A percentile compares a stretch with the other conserved stretches of the same genome.
Evolutionary conservation across 169 alveolate species (phyloP).

Genomic region (Plasmodium fragile): DNA sequence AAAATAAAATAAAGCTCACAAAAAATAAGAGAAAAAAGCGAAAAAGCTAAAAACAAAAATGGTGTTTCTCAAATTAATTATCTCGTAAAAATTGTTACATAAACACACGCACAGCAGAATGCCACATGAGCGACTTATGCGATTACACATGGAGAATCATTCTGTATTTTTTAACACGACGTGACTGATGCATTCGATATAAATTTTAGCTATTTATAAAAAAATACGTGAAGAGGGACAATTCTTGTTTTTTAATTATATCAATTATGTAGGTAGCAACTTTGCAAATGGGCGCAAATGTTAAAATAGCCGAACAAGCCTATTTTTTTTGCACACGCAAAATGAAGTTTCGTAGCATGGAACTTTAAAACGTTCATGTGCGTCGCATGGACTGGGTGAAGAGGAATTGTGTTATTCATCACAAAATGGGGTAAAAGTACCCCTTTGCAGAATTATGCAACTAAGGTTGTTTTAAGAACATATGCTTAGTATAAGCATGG

Average conservation of each 20-base stretch:
- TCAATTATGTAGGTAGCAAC: neutral
- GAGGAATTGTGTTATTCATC: neutral
- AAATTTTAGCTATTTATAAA: neutral
- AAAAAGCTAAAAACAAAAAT: neutral
- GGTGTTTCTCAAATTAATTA: neutral
- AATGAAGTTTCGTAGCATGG: neutral
- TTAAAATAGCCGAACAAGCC: neutral
- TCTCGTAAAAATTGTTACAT: neutral
- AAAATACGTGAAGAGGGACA: neutral
- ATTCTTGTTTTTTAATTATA: neutral
- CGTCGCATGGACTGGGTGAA: neutral
- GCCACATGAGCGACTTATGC: neutral
- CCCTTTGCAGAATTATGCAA: neutral
- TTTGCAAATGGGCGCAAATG: neutral
- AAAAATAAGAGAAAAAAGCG: constrained; percentile 14
- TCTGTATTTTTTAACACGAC: neutral
- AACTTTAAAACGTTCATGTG: neutral
- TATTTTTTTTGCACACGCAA: neutral
- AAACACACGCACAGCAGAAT: neutral
- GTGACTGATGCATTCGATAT: neutral
- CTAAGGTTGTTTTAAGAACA: neutral
- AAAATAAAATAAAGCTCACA: constrained; percentile 36
- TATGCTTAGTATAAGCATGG: neutral
- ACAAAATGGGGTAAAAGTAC: neutral
- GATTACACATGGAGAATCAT: neutral